Evolutionary conservation across 805 yeast species (phyloP).

Genomic region (Lipomyces sp.): DNA sequence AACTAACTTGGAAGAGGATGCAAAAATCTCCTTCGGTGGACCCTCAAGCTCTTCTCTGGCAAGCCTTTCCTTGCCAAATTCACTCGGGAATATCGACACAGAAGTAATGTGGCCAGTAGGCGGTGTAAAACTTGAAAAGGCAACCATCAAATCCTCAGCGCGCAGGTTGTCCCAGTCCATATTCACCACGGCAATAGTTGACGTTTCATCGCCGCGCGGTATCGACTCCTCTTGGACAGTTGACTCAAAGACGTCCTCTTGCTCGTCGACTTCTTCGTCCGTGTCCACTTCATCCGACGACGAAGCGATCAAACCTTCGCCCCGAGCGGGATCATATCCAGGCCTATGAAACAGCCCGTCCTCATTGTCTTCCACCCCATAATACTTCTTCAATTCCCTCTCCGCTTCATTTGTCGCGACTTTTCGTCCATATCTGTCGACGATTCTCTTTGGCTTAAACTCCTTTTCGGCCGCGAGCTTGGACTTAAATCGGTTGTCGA

Average conservation of each 20-base stretch:
- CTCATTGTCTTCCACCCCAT: conserved; percentile 48
- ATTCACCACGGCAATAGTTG: conserved; percentile 84
- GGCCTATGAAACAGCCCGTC: conserved; percentile 21
- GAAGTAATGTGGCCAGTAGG: conserved; percentile 62
- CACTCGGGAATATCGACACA: conserved; percentile 80
- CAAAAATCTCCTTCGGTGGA: conserved; percentile 81
- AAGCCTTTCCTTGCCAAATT: conserved; percentile 90
- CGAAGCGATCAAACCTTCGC: conserved; percentile 36
- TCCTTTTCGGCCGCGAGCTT: conserved; percentile 57
- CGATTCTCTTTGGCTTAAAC: conserved; percentile 54
- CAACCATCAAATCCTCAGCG: conserved; percentile 82
- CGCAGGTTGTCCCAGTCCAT: conserved; percentile 96
- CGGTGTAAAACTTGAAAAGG: conserved; percentile 83
- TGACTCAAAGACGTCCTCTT: conserved; percentile 27
- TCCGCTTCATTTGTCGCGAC: conserved; percentile 45
- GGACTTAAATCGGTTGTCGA: conserved; percentile 82
- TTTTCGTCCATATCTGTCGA: conserved; percentile 86
- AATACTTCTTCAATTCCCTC: conserved; percentile 64
- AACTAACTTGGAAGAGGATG: no score
- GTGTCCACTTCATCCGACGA: conserved; percentile 35
- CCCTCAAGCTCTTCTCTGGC: conserved; percentile 86
- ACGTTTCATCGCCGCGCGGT: conserved; percentile 84
- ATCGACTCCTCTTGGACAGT: conserved; percentile 56
- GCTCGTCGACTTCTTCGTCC: conserved; percentile 31
- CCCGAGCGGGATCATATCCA: conserved; percentile 40